Base-by-base conservation (phyloP, 345 rosid species). In the Cardamine chenopodiifolia region DNA sequence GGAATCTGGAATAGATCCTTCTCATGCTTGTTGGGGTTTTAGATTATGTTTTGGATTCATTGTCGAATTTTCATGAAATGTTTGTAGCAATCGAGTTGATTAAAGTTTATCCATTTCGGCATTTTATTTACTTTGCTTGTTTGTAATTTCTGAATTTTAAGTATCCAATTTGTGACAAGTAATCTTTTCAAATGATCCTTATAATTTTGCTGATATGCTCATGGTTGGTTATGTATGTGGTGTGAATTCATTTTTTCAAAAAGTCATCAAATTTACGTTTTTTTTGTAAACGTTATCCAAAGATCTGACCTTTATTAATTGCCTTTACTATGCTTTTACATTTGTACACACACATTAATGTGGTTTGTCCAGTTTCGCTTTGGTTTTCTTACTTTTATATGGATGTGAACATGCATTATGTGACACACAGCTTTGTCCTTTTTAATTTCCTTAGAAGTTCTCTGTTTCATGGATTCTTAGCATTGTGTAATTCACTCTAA, bases 291-390 rank as follows among this genome's bases (percentile, higher is more conserved):
- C 31, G n/a, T 77, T 63, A 56, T 70, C 76, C 10, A 48, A 77
- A 77, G 62, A 57, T 70, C 71, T 70, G 60, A 49, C 37, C 28
- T 15, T 63, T 64, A 64, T 56, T 64, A 52, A 26, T 64, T 45
- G 67, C 70, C 67, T 63, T 63, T 64, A 56, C 40, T 47, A 12
- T 56, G 71, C 17, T 35, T 77, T 63, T 64, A 77, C 76, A 77
- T 48, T 19, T 77, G 61, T 63, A 9, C 45, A 20, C 48, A 77
- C 53, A 5, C 76, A 77, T 70, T 70, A 10, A 70, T 76, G 71
- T 63, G 37, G 22, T 49, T 76, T 60, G 64, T 68, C 63, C 37
- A 15, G 57, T 44, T 54, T 44, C 32, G 11, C 44, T 20, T 62
- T 55, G 31, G 7, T 17, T 39, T 23, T 59, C 62, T 47, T 44